Conservation (phyloP, 202 grass and related monocot genomes). For the Digitaria exilis region DNA sequence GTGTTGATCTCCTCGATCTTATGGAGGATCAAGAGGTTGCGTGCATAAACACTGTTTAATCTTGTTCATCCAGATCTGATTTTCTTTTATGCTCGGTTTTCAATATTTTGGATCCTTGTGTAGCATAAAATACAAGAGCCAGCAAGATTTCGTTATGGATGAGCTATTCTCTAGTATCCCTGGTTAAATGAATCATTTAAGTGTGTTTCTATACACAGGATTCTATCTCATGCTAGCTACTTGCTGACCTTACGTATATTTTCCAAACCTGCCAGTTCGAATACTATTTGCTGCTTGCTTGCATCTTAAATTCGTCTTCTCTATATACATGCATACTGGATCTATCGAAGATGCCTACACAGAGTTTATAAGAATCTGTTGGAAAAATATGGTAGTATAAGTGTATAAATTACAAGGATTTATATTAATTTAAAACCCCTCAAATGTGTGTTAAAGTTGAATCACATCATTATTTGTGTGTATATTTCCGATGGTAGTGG, state of each 20-base stretch:
- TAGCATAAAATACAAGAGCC: constrained; percentile 24
- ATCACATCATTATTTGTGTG: not conserved
- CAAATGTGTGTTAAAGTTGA: not conserved
- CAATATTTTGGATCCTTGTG: not conserved
- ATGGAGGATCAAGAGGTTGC: not conserved
- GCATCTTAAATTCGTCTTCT: not conserved
- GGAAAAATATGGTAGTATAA: not conserved
- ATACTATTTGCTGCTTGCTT: not conserved
- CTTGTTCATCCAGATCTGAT: not conserved
- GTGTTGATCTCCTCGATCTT: constrained; percentile 1
- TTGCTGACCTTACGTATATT: not conserved
- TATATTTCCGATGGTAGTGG: not conserved
- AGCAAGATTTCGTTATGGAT: not conserved
- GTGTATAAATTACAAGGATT: not conserved
- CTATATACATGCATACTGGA: not conserved
- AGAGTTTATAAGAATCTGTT: not conserved
- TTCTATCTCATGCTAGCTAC: not conserved
- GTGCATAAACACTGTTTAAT: not conserved
- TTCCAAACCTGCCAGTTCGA: not conserved
- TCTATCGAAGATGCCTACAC: not conserved
- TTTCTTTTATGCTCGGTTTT: not conserved
- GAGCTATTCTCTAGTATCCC: not conserved
- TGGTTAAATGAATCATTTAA: not conserved
- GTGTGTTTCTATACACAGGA: not conserved
- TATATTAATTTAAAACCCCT: not conserved